These are phyloP conservation scores for Tilletiaria anomala DNA, from an alignment of 1,284 basidiomycete species.

Conservation along the genomic window DNA sequence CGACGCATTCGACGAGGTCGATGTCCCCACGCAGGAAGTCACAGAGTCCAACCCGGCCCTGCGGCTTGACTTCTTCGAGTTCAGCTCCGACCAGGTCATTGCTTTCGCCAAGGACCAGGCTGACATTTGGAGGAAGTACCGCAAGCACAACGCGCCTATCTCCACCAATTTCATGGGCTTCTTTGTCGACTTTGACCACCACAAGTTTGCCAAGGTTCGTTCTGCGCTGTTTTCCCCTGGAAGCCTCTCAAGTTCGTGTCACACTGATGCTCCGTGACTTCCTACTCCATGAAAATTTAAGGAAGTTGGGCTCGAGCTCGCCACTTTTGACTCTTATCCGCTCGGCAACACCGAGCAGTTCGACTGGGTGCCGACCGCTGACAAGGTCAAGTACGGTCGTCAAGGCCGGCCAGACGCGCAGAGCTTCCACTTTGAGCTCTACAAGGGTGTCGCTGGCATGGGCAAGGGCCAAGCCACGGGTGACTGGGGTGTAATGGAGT, in stretches of 20 bases:
- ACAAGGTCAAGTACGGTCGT: constrained; percentile 13
- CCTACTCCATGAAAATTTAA: too few relatives aligned
- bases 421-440: constrained; percentile 12
- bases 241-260: too few relatives aligned
- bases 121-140: constrained; percentile 12
- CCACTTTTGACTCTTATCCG: constrained; percentile 18
- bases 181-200: constrained; percentile 16
- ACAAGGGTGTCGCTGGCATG: constrained; percentile 13
- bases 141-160: constrained; percentile 13
- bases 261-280: too few relatives aligned
- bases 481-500: constrained; percentile 17
- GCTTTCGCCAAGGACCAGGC: constrained; percentile 13
- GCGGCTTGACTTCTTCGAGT: constrained; percentile 16
- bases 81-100: constrained; percentile 15
- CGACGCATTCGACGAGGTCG: constrained; percentile 13
- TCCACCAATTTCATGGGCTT: constrained; percentile 20
- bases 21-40: constrained; percentile 12
- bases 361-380: constrained; percentile 9
- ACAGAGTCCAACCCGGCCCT: constrained; percentile 17
- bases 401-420: constrained; percentile 16
- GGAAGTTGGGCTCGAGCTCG: constrained; percentile 10
- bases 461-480: constrained; percentile 12
- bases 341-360: constrained; percentile 15
- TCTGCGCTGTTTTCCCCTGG: too few relatives aligned
- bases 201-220: constrained; percentile 12